Evolutionary conservation across 306 rosid species (phyloP).

Genomic region (Inga laurina): DNA sequence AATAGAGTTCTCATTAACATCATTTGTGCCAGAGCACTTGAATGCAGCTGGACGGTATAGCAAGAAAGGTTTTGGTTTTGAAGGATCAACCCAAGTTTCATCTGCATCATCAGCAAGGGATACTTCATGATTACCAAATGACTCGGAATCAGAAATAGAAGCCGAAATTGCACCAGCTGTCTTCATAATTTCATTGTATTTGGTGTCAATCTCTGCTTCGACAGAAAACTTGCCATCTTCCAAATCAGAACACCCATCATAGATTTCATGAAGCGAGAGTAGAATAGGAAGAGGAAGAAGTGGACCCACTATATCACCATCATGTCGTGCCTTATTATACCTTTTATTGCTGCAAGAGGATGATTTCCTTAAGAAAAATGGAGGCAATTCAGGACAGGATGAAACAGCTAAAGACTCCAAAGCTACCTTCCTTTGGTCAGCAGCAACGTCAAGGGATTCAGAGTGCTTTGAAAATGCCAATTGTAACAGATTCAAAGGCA

Average conservation of each 20-base stretch:
- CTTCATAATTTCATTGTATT: slow-evolving; percentile 49
- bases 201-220: slow-evolving; percentile 42
- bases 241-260: slow-evolving; percentile 39
- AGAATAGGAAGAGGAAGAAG: slow-evolving; percentile 67
- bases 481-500: slow-evolving; percentile 60
- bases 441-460: slow-evolving; percentile 35
- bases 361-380: slow-evolving; percentile 62
- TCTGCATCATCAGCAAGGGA: slow-evolving; percentile 62
- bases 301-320: slow-evolving; percentile 66
- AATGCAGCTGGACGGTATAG: slow-evolving; percentile 42
- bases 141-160: slow-evolving; percentile 28
- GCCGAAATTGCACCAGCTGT: slow-evolving; percentile 45
- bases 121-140: slow-evolving; percentile 36
- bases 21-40: slow-evolving; percentile 17
- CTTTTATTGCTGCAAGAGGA: slow-evolving; percentile 41
- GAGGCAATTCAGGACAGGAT: slow-evolving; percentile 62
- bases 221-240: slow-evolving; percentile 47
- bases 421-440: slow-evolving; percentile 35
- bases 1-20: slow-evolving; percentile 31
- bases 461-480: slow-evolving; percentile 53
- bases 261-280: slow-evolving; percentile 52
- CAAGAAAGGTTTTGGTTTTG: slow-evolving; percentile 39
- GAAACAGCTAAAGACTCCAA: slow-evolving; percentile 60
- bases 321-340: background rate
- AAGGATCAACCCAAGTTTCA: slow-evolving; percentile 41